phyloP scores from a whole-genome alignment of 176 grass and related monocot species.

The Juncus effusus region DNA sequence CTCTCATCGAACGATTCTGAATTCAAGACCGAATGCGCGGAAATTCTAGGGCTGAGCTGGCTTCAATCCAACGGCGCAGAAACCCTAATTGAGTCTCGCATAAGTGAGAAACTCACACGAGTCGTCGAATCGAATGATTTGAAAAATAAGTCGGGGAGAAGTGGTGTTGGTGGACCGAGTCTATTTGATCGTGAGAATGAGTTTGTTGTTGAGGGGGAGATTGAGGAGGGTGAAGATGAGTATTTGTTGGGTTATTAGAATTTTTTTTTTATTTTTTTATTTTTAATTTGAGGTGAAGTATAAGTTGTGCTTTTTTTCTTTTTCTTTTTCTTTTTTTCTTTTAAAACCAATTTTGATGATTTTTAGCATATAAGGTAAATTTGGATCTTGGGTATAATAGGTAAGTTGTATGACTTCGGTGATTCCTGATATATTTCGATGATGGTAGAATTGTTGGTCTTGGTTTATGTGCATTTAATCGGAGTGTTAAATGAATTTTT shows the following conservation, averaged over 20 bases:
- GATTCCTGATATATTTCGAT: no score
- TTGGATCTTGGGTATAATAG: no score
- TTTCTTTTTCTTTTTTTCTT: no score
- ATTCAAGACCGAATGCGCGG: slow-evolving; percentile 23
- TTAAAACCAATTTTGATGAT: no score
- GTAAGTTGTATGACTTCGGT: no score
- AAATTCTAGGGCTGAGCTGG: slow-evolving; percentile 25
- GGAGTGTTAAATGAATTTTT: no score
- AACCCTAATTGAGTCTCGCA: slow-evolving; percentile 24
- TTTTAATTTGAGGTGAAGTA: neutral
- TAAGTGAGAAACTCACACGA: slow-evolving; percentile 20
- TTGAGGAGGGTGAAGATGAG: slow-evolving; percentile 16
- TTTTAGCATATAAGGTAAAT: no score
- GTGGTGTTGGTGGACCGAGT: neutral
- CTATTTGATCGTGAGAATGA: slow-evolving; percentile 18
- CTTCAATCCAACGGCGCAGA: slow-evolving; percentile 23
- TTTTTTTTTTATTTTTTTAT: no score
- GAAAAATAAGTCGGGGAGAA: slow-evolving; percentile 22
- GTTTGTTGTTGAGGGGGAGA: slow-evolving; percentile 17
- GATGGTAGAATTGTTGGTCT: no score
- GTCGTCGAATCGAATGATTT: slow-evolving; percentile 26
- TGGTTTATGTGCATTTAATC: no score
- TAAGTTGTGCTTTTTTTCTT: neutral
- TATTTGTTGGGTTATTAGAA: slow-evolving; percentile 15
- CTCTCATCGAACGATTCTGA: slow-evolving; percentile 26